Base-by-base conservation (phyloP, 1,139 yeast species). In the Yamadazyma atlantica region DNA sequence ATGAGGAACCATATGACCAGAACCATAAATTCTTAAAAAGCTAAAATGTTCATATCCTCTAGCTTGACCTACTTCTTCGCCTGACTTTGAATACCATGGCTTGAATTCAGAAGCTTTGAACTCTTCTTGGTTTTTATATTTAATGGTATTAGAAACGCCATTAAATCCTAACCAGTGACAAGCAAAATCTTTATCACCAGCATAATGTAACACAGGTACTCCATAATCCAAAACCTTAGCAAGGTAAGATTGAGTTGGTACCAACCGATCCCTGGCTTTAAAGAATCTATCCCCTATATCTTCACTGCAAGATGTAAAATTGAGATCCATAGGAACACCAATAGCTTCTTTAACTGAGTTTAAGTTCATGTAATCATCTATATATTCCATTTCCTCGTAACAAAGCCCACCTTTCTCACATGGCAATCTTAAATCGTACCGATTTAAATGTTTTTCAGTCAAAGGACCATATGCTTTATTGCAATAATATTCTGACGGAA, bases 1-100 rank as follows among this genome's bases (percentile, higher is more conserved):
- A 51, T 66, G 81, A 18, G 96, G 95, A 44, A 80, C 86, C 87
- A 82, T 80, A 59, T 82, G 88, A 16, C 87, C 87, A 40, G 84
- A 86, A 47, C 75, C 82, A 50, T 67, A 80, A 6, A 82, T 69
- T 57, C 86, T 71, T 53, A 80, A 63, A 62, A 78, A 82, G 3
- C 86, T 78, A 46, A 82, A 73, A 36, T 73, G 64, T 21, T 73
- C 73, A 48, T 60, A 67, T 49, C 73, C 70, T 58, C 80, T 80
- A 18, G 76, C 78, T 44, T 75, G 73, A 44, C 87, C 88, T 3
- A 80, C 82, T 45, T 65, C 58, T 55, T 73, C 66, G 22, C 75
- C 75, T 9, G 30, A 28, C 33, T 60, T 60, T 11, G 47, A 37
- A 21, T 46, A 40, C 80, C 80, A 75, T 12, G 74, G 72, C 44